Percentiles rank a stretch among this genome's conserved stretches.
These are phyloP conservation scores for Sphaerulina musiva DNA, from an alignment of 2,329 filamentous ascomycete genomes.

Conservation along the genomic window DNA sequence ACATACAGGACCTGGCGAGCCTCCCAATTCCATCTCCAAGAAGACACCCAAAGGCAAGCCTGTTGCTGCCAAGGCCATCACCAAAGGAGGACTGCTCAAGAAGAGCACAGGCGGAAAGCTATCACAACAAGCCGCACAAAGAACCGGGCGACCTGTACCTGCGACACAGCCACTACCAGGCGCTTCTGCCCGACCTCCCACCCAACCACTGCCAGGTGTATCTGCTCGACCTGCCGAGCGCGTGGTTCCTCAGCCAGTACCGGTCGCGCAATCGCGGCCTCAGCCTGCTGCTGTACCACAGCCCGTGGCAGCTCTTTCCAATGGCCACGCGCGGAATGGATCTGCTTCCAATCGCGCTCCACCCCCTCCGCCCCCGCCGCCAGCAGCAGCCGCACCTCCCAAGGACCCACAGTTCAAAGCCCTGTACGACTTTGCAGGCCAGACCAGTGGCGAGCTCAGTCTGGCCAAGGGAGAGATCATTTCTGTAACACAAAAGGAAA, in stretches of 20 bases:
- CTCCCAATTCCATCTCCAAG: constrained; percentile 71
- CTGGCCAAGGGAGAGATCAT: constrained; percentile 74
- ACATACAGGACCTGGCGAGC: constrained; percentile 78
- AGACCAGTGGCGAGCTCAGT: constrained; percentile 77
- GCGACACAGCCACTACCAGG: constrained; percentile 37
- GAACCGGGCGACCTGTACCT: constrained; percentile 44
- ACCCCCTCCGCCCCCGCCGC: constrained; percentile 56
- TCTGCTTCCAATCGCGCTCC: constrained; percentile 43
- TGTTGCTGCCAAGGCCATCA: constrained; percentile 82
- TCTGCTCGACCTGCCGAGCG: constrained; percentile 23
- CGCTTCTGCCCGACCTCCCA: constrained; percentile 37
- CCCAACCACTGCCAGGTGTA: constrained; percentile 33
- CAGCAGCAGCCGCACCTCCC: constrained; percentile 39
- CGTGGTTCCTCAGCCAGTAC: constrained; percentile 24
- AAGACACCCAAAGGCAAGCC: constrained; percentile 84
- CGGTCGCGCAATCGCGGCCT: constrained; percentile 5
- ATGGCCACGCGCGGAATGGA: constrained; percentile 41
- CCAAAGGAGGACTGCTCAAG: constrained; percentile 80
- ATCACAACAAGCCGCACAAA: constrained; percentile 48
- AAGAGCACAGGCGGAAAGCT: constrained; percentile 67
- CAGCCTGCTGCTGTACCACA: constrained; percentile 14
- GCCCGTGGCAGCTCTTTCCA: constrained; percentile 46
- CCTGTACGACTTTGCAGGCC: constrained; percentile 83
- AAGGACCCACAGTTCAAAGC: constrained; percentile 79
- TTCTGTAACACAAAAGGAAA: constrained; percentile 87